phyloP scores from a whole-genome alignment of 768 basidiomycete genomes.

The Kwoniella pini region DNA sequence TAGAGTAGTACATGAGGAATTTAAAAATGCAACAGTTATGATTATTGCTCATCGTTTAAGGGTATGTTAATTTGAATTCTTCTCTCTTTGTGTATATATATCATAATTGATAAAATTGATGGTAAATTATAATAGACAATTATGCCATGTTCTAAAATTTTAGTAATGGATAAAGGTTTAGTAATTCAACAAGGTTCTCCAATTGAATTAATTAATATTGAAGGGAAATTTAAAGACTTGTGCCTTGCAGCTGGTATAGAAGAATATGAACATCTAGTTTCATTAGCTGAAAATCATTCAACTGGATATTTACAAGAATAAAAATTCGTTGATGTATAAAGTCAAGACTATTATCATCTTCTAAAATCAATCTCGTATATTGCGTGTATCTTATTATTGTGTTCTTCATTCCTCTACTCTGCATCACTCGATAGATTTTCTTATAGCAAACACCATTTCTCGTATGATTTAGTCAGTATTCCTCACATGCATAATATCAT shows the following conservation, averaged over 20 bases:
- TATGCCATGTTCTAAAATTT: constrained; percentile 48
- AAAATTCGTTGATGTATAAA: not conserved
- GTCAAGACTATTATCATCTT: no score
- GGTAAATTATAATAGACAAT: constrained; percentile 27
- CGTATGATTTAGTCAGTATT: no score
- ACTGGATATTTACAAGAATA: not conserved
- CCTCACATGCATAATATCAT: no score
- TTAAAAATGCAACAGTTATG: constrained; percentile 40
- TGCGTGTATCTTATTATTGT: no score
- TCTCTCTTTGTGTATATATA: not conserved
- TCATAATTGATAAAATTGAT: no score
- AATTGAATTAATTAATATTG: constrained; percentile 31
- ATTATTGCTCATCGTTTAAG: constrained; percentile 50
- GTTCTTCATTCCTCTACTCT: no score
- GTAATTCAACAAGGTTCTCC: constrained; percentile 43
- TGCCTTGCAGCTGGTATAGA: constrained; percentile 39
- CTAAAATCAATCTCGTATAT: no score
- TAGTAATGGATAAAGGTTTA: constrained; percentile 48
- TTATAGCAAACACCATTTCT: no score
- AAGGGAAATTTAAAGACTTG: constrained; percentile 34
- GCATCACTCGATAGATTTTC: no score
- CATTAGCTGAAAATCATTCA: constrained; percentile 25
- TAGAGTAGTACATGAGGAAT: constrained; percentile 40
- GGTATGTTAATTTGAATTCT: constrained; percentile 12
- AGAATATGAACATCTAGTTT: constrained; percentile 34